Conservation (phyloP, 2,329 filamentous ascomycete genomes). For the Rhynchosporium secalis region DNA sequence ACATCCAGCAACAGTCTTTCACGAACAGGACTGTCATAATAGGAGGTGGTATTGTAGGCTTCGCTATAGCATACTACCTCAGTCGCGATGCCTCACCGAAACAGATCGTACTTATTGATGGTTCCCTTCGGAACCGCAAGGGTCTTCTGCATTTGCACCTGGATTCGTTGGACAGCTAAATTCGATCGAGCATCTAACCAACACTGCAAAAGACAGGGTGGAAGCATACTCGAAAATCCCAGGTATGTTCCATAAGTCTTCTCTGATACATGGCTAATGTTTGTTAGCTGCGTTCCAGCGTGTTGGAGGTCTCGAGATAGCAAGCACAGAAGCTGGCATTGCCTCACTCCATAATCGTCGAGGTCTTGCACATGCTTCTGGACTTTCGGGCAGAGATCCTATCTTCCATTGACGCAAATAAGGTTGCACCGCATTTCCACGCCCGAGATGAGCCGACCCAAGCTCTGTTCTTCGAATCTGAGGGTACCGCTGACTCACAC, state of each 20-base stretch:
- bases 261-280: not conserved
- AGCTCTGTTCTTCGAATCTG: slow-evolving; percentile 3
- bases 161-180: slow-evolving; percentile 12
- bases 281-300: not conserved
- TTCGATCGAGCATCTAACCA: slow-evolving; percentile 4
- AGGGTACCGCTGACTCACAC: not conserved
- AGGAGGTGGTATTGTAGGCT: slow-evolving; percentile 40
- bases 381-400: not conserved
- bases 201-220: slow-evolving; percentile 5
- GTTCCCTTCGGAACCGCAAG: slow-evolving; percentile 30
- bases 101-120: slow-evolving; percentile 28
- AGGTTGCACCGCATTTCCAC: not conserved
- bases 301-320: slow-evolving; percentile 9
- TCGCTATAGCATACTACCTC: slow-evolving; percentile 40
- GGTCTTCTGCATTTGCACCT: slow-evolving; percentile 41
- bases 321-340: slow-evolving; percentile 5
- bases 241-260: not conserved
- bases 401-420: not conserved
- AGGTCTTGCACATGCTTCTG: slow-evolving; percentile 3
- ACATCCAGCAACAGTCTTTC: not conserved
- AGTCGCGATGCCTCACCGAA: slow-evolving; percentile 18
- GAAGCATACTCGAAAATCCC: slow-evolving; percentile 2
- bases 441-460: not conserved
- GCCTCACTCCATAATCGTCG: not conserved
- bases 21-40: not conserved